Evolutionary conservation across 2,329 filamentous ascomycete species (phyloP).

Genomic region (Endoconidiophora polonica): DNA sequence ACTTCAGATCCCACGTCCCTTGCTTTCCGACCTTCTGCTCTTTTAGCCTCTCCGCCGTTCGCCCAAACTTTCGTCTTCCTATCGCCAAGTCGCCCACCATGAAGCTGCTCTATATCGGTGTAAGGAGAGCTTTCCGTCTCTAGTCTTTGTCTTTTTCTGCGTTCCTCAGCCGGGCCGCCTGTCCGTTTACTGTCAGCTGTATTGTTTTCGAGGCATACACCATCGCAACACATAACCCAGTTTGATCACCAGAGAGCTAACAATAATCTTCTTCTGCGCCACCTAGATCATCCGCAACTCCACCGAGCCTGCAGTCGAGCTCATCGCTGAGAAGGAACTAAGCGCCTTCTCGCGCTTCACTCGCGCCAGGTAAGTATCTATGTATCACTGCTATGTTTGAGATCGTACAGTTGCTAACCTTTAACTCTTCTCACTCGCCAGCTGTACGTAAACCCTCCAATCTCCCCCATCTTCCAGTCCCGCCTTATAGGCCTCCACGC

Average conservation of each 20-base stretch:
- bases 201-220: too few relatives aligned
- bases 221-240: background rate
- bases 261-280: background rate
- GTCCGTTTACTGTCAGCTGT: background rate
- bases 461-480: background rate
- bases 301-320: slow-evolving; percentile 56
- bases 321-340: slow-evolving; percentile 62
- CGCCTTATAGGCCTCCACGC: background rate
- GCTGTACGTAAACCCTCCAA: slow-evolving; percentile 7
- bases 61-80: too few relatives aligned
- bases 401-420: slow-evolving; percentile 5
- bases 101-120: slow-evolving; percentile 80
- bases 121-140: slow-evolving; percentile 24
- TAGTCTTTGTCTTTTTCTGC: background rate
- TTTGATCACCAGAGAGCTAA: background rate
- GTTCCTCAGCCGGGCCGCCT: background rate
- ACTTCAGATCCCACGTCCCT: background rate
- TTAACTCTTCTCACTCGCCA: background rate
- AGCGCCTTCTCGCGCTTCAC: slow-evolving; percentile 69
- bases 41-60: background rate
- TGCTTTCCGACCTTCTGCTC: background rate
- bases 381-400: background rate
- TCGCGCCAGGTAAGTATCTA: slow-evolving; percentile 39
- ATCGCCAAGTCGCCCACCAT: slow-evolving; percentile 30
- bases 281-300: slow-evolving; percentile 66